A percentile compares a stretch with the other conserved stretches of the same genome.
Conservation (phyloP, 2,329 filamentous ascomycete species). For the Diaporthe aspalathi region DNA sequence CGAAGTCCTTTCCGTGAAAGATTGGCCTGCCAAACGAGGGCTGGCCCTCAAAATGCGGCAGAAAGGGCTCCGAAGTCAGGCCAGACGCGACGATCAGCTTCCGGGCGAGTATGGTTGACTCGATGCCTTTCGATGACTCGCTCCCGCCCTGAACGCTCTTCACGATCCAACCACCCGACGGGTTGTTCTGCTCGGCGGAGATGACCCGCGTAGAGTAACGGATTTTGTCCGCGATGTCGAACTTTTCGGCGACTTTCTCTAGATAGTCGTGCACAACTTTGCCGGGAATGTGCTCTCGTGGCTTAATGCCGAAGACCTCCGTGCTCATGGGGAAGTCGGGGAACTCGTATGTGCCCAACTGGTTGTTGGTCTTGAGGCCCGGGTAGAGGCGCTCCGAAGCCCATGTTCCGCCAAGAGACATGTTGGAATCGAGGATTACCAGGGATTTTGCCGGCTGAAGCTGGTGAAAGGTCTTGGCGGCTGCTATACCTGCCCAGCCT, state of each 20-base stretch:
- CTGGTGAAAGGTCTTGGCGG: conserved; percentile 71
- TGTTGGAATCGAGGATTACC: conserved; percentile 66
- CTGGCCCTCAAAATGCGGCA: conserved; percentile 60
- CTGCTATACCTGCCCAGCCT: conserved; percentile 60
- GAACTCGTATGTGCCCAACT: conserved; percentile 74
- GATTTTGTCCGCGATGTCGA: conserved; percentile 54
- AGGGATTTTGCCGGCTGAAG: conserved; percentile 67
- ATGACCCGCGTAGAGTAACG: conserved; percentile 54
- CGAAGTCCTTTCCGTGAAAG: conserved; percentile 63
- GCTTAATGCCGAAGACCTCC: conserved; percentile 60
- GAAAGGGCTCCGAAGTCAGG: conserved; percentile 58
- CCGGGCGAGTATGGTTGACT: not conserved
- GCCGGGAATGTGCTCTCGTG: conserved; percentile 61
- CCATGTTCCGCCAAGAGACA: conserved; percentile 76
- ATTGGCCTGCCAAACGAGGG: conserved; percentile 58
- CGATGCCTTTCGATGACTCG: not conserved
- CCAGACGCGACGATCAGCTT: not conserved
- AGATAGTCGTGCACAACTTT: conserved; percentile 60
- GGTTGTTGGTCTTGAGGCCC: conserved; percentile 79
- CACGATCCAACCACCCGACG: conserved; percentile 55
- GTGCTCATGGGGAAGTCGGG: conserved; percentile 77
- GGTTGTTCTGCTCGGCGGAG: conserved; percentile 55
- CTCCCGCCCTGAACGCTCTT: conserved; percentile 52
- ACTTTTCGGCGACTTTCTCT: conserved; percentile 55
- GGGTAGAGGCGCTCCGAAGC: conserved; percentile 74